Conservation (phyloP, 1,284 basidiomycete genomes). For the Cutaneotrichosporon mucoides region DNA sequence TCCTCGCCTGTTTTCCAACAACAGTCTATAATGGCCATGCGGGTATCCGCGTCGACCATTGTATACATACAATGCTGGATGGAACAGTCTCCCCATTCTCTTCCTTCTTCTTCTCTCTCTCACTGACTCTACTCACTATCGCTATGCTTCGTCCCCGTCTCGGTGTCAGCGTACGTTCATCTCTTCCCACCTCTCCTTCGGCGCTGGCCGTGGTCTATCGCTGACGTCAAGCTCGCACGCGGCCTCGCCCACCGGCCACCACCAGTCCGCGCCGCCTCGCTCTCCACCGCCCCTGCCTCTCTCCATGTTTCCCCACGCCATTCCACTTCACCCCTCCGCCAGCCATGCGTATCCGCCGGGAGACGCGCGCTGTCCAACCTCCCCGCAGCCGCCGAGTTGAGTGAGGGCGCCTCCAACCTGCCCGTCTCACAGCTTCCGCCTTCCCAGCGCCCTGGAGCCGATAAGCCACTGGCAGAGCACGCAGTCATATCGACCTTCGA, state of each 20-base stretch:
- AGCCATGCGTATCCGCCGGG: not conserved
- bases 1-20: not conserved
- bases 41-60: too few species aligned
- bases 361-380: not conserved
- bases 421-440: slow-evolving; percentile 13
- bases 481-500: slow-evolving; percentile 92
- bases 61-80: not conserved
- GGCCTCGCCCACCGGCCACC: not conserved
- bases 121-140: not conserved
- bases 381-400: slow-evolving; percentile 13
- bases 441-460: slow-evolving; percentile 15
- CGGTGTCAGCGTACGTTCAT: not conserved
- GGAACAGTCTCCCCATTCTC: too few species aligned
- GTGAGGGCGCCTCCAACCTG: not conserved
- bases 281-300: not conserved
- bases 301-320: not conserved
- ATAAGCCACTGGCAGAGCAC: slow-evolving; percentile 57
- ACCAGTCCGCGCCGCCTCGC: too few species aligned
- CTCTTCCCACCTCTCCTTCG: not conserved
- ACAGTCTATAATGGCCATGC: not conserved
- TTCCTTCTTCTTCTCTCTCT: not conserved
- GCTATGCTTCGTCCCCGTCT: not conserved
- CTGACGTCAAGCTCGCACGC: not conserved
- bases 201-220: not conserved
- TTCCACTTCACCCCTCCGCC: not conserved